These are phyloP conservation scores for Tetrahymena elliotti DNA, from an alignment of 73 alveolate genomes.

Conservation along the genomic window DNA sequence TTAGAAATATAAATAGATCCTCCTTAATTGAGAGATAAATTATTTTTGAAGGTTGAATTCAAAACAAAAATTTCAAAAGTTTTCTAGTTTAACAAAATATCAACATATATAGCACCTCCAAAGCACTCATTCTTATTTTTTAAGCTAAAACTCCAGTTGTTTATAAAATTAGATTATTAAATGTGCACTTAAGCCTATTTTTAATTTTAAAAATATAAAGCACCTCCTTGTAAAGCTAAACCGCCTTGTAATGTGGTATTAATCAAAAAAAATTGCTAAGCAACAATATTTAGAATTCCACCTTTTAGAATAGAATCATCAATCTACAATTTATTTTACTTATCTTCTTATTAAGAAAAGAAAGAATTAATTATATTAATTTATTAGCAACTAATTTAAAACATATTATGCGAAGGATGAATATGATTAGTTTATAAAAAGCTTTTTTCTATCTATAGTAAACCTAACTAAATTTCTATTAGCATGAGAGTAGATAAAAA, in stretches of 20 bases:
- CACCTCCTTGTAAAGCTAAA: not conserved
- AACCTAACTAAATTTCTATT: not conserved
- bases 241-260: not conserved
- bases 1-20: not conserved
- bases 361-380: not conserved
- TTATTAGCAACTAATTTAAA: not conserved
- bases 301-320: not conserved
- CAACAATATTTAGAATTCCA: not conserved
- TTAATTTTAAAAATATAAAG: not conserved
- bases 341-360: not conserved
- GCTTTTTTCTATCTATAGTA: not conserved
- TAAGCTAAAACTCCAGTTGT: not conserved
- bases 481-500: not conserved
- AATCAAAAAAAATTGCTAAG: not conserved
- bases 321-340: no score
- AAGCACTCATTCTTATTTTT: not conserved
- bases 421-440: not conserved
- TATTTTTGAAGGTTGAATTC: not conserved
- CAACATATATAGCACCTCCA: not conserved
- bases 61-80: not conserved
- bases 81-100: not conserved
- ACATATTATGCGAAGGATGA: not conserved
- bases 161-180: not conserved
- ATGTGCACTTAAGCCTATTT: not conserved
- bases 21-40: not conserved